A percentile compares a stretch with the other conserved stretches of the same genome.
These are phyloP conservation scores for Yamadazyma buinensis DNA, from an alignment of 1,139 yeast species.

Conservation along the genomic window DNA sequence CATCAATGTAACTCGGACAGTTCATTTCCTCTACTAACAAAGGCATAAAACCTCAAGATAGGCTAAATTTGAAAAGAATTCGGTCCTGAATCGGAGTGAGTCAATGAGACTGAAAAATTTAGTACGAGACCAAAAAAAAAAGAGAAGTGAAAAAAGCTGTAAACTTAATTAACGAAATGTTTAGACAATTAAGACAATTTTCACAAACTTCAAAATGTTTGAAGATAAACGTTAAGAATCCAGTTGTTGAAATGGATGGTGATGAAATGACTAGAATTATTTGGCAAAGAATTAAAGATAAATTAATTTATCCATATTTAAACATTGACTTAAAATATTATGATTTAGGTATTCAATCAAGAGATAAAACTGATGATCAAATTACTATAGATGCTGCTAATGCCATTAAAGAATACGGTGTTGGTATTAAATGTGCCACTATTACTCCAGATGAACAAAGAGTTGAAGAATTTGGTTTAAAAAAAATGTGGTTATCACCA, in stretches of 20 bases:
- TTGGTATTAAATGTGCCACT: slow-evolving; percentile 83
- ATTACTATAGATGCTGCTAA: slow-evolving; percentile 74
- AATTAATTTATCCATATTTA: slow-evolving; percentile 65
- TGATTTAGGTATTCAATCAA: slow-evolving; percentile 66
- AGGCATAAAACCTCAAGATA: no score
- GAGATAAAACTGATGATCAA: slow-evolving; percentile 71
- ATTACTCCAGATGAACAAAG: slow-evolving; percentile 83
- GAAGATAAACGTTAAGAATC: slow-evolving; percentile 65
- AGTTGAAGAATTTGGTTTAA: slow-evolving; percentile 68
- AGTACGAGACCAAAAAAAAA: neutral
- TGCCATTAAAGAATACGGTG: slow-evolving; percentile 73
- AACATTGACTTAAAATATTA: slow-evolving; percentile 73
- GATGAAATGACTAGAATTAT: slow-evolving; percentile 86
- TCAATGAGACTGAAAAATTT: no score
- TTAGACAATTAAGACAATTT: slow-evolving; percentile 7
- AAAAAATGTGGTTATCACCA: slow-evolving; percentile 85
- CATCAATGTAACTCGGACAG: no score
- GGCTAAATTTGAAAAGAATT: no score
- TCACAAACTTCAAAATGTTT: slow-evolving; percentile 5
- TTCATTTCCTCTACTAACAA: no score
- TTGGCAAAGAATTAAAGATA: slow-evolving; percentile 71
- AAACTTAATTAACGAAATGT: slow-evolving; percentile 2
- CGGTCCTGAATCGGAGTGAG: no score
- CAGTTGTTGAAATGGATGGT: slow-evolving; percentile 80
- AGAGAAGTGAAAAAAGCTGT: neutral